These are phyloP conservation scores for Backusella liffmaniae DNA, from an alignment of 192 early-diverging fungal genomes.

Conservation along the genomic window DNA sequence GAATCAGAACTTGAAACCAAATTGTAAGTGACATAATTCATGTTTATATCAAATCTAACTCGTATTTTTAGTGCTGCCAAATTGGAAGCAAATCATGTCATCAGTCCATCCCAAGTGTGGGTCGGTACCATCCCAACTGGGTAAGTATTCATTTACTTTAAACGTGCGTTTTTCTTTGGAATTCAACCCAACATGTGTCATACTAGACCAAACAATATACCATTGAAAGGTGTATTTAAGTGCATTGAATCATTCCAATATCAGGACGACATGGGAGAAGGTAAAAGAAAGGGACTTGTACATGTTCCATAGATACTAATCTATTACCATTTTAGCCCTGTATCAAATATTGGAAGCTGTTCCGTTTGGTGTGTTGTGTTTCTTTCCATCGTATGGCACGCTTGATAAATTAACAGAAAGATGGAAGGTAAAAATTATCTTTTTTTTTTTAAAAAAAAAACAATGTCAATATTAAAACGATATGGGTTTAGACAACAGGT, in stretches of 20 bases:
- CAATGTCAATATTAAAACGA: background rate
- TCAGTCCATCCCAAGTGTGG: slow-evolving; percentile 55
- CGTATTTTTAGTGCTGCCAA: slow-evolving; percentile 32
- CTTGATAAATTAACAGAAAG: slow-evolving; percentile 29
- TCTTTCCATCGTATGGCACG: slow-evolving; percentile 32
- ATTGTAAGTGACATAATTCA: slow-evolving; percentile 33
- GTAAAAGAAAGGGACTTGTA: background rate
- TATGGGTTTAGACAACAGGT: slow-evolving; percentile 18
- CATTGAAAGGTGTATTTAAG: slow-evolving; percentile 46
- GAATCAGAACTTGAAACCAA: slow-evolving; percentile 53
- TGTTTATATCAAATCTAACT: background rate
- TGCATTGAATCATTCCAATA: slow-evolving; percentile 41
- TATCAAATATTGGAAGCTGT: slow-evolving; percentile 29
- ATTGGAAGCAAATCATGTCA: slow-evolving; percentile 69
- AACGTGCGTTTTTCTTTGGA: background rate
- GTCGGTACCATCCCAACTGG: slow-evolving; percentile 54
- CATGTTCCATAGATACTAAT: too few species aligned
- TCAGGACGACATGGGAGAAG: slow-evolving; percentile 55
- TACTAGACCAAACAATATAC: slow-evolving; percentile 32
- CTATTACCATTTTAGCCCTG: slow-evolving; percentile 12
- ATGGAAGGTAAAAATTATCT: slow-evolving; percentile 26
- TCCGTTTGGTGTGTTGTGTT: slow-evolving; percentile 46
- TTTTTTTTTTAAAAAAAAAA: background rate
- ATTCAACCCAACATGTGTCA: too few species aligned
- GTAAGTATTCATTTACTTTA: slow-evolving; percentile 12